phyloP scores from a whole-genome alignment of 768 basidiomycete genomes.

The Chlorophyllum brunneum region DNA sequence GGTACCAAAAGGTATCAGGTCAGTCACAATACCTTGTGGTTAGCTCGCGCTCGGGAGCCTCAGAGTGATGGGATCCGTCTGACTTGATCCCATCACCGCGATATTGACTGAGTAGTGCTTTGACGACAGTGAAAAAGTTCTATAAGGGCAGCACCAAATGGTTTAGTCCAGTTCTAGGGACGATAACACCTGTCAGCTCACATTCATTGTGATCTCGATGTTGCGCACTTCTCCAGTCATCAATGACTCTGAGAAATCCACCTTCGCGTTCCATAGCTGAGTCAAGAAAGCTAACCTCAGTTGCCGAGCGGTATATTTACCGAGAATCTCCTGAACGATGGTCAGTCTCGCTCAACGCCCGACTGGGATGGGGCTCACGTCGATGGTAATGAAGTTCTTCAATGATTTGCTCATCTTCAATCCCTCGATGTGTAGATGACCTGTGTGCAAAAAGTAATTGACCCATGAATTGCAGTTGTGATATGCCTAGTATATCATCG shows the following conservation, averaged over 20 bases:
- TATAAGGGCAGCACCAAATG: conserved; percentile 28
- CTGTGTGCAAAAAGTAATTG: conserved; percentile 98
- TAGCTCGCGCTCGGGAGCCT: conserved; percentile 65
- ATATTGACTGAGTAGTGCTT: conserved; percentile 67
- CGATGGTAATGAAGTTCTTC: conserved; percentile 98
- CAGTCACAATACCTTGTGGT: conserved; percentile 47
- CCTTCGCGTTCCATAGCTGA: conserved; percentile 87
- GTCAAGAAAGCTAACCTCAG: conserved; percentile 88
- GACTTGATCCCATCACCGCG: conserved; percentile 42
- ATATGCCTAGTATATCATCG: conserved; percentile 64
- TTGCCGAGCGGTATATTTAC: conserved; percentile 81
- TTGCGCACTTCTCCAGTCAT: conserved; percentile 88
- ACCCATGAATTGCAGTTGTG: conserved; percentile 93
- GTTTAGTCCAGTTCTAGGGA: background rate
- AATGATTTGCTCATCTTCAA: conserved; percentile 99
- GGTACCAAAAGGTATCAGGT: background rate
- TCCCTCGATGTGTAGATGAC: conserved; percentile 97
- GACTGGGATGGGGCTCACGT: conserved; percentile 43
- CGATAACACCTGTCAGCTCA: conserved; percentile 31
- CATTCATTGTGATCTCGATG: conserved; percentile 82
- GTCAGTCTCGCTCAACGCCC: conserved; percentile 5
- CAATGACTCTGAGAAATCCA: conserved; percentile 90
- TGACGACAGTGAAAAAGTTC: conserved; percentile 93
- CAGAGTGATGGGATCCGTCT: conserved; percentile 64
- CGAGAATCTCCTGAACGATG: conserved; percentile 69